Evolutionary conservation across 1,284 basidiomycete genomes (phyloP), one percentile per base, ranked within the genome.

Genomic region (Cryptococcus sp.): DNA sequence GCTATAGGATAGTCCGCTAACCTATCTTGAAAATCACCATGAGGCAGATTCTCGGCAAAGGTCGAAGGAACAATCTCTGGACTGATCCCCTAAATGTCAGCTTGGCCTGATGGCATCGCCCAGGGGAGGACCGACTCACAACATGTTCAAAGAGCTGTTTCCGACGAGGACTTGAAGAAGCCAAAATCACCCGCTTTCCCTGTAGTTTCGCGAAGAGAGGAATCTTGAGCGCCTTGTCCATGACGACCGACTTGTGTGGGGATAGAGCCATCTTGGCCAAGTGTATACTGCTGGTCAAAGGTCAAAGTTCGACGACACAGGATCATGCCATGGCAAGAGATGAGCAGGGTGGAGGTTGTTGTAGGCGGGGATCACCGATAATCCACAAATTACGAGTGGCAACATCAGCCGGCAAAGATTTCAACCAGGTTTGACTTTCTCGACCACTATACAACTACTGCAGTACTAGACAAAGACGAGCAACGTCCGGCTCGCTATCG

Each of bases 1-100:
- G 92, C 84, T 5, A 95, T 87, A 0, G 93, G 89, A 68, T 98
- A 97, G 66, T 95, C 90, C 51, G 89, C 87, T 16, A 87, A 78
- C 54, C 87, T 80, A 23, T 82, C 81, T 51, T 84, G 63, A 51
- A 74, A 97, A 2, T 80, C 78, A 18, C 74, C 74, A 42, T 86
- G 76, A 0, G 81, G 77, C 14, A 97, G 75, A 62, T 93, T 77
- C 71, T 97, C 94, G 33, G 81, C 79, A 58, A 97, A 97, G 0
- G 79, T 86, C 2, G 91, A 94, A 0, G 91, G 87, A 0, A 95
- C 78, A 50, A 95, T 80, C 67, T 95, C 89, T 1, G 91, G 90
- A 39, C 79, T 76, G 26, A 97, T 68, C 16, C 93, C 92, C 88
- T 93, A 63, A 19, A 5, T 6, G 34, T 16, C 28, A 25, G 36